These are phyloP conservation scores for Ceratonia siliqua DNA, from an alignment of 306 rosid species.

Conservation along the genomic window DNA sequence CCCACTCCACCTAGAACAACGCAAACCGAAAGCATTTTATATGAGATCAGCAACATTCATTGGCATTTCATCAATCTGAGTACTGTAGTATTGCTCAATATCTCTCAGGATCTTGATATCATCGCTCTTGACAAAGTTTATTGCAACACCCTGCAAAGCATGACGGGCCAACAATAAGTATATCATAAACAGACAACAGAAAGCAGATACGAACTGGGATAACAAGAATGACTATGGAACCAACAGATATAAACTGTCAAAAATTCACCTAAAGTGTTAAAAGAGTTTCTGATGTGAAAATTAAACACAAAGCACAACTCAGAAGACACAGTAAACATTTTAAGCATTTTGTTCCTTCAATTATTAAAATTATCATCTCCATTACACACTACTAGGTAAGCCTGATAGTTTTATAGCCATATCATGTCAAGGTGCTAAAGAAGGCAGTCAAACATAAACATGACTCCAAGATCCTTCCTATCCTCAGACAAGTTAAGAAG, in stretches of 20 bases:
- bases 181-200: neutral
- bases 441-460: neutral
- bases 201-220: neutral
- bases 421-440: neutral
- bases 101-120: constrained; percentile 96
- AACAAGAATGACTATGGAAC: neutral
- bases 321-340: too few relatives aligned
- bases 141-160: constrained; percentile 91
- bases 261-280: neutral
- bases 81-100: constrained; percentile 94
- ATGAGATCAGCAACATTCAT: constrained; percentile 98
- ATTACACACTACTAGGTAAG: neutral
- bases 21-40: constrained; percentile 31
- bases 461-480: neutral
- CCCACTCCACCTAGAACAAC: constrained; percentile 41
- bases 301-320: neutral
- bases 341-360: neutral
- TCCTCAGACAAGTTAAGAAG: neutral
- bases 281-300: neutral
- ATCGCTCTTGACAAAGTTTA: constrained; percentile 93
- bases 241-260: neutral
- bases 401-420: neutral
- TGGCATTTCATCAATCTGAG: constrained; percentile 98
- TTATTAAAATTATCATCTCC: neutral
- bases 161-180: constrained; percentile 6